Evolutionary conservation across 106 monocot genomes (phyloP).

Genomic region (Xerophyta viscosa): DNA sequence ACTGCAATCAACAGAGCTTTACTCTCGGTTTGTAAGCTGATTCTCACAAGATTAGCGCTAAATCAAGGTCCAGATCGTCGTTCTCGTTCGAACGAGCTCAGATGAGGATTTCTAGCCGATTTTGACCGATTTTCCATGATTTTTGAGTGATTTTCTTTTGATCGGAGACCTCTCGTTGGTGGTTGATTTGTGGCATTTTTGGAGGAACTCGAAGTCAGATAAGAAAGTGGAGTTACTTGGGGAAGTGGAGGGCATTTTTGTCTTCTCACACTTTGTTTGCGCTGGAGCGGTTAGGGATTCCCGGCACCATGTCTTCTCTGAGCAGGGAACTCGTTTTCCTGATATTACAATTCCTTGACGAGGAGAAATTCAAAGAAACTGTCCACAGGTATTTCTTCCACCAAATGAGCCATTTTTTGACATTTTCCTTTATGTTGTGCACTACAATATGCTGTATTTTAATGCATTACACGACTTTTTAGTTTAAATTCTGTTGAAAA

Average conservation of each 20-base stretch:
- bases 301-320: constrained; percentile 92
- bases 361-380: constrained; percentile 98
- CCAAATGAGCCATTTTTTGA: too few relatives aligned
- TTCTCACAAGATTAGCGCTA: neutral
- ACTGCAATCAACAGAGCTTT: too few relatives aligned
- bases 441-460: too few relatives aligned
- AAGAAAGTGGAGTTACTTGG: neutral
- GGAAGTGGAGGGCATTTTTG: constrained; percentile 3
- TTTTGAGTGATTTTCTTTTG: neutral
- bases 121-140: neutral
- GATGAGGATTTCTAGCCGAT: neutral
- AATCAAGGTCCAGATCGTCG: neutral
- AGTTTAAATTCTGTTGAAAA: too few relatives aligned
- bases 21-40: too few relatives aligned
- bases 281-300: constrained; percentile 85
- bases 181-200: too few relatives aligned
- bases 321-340: constrained; percentile 99
- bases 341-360: constrained; percentile 93
- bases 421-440: too few relatives aligned
- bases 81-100: neutral
- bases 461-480: too few relatives aligned
- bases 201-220: too few relatives aligned
- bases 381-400: constrained; percentile 99
- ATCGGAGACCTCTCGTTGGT: too few relatives aligned
- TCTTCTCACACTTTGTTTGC: constrained; percentile 27